Evolutionary conservation across 2,329 filamentous ascomycete genomes (phyloP).

Genomic region (Hymenoscyphus fraxineus): DNA sequence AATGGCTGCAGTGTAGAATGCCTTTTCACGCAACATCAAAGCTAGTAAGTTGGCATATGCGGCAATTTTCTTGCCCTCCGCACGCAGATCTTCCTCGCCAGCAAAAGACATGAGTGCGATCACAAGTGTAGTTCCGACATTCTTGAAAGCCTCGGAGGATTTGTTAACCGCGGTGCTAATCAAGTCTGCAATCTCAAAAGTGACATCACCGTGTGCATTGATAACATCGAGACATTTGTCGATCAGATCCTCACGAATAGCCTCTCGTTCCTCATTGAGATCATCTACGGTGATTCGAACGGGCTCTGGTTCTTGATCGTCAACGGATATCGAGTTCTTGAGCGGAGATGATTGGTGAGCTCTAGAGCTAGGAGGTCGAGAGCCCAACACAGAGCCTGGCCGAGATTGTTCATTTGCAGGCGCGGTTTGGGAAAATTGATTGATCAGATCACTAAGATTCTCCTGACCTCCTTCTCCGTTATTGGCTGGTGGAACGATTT

Average conservation of each 20-base stretch:
- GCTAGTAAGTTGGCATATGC: constrained; percentile 91
- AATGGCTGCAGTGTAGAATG: constrained; percentile 75
- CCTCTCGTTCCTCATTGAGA: constrained; percentile 69
- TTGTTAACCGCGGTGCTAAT: constrained; percentile 67
- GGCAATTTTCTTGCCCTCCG: constrained; percentile 62
- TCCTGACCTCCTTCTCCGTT: constrained; percentile 12
- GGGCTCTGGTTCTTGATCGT: constrained; percentile 7
- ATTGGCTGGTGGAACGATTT: constrained; percentile 11
- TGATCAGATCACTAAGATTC: constrained; percentile 23
- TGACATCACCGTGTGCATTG: constrained; percentile 79
- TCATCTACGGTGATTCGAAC: constrained; percentile 64
- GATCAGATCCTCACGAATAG: constrained; percentile 73
- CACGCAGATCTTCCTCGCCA: constrained; percentile 52
- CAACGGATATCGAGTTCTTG: constrained; percentile 7
- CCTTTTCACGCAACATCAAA: constrained; percentile 75
- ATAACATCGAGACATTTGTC: constrained; percentile 89
- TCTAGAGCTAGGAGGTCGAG: constrained; percentile 1
- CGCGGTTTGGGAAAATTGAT: constrained; percentile 12
- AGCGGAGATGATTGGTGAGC: constrained; percentile 9
- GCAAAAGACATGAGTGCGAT: constrained; percentile 74
- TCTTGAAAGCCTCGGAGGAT: constrained; percentile 59
- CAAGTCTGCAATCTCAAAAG: constrained; percentile 86
- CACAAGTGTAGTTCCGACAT: constrained; percentile 78
- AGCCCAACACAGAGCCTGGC: neutral
- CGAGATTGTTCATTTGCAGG: neutral